Conservation (phyloP, 257 asterid genomes). For the Salvia rosmarinus region DNA sequence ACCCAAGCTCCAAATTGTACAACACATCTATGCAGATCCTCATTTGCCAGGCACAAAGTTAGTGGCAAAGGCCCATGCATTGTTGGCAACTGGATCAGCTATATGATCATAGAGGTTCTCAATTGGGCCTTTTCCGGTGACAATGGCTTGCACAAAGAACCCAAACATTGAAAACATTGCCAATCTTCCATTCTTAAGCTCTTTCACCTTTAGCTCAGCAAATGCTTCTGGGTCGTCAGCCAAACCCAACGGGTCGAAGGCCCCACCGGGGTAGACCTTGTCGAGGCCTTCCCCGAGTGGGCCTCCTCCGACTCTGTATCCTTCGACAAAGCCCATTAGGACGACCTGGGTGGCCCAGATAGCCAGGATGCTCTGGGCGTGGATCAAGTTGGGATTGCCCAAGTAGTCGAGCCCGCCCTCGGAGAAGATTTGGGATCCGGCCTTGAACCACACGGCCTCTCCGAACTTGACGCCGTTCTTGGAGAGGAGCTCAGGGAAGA, state of each 20-base stretch:
- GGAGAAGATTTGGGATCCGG: conserved; percentile 85
- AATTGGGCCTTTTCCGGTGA: conserved; percentile 84
- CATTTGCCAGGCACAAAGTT: conserved; percentile 85
- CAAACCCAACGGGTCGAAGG: conserved; percentile 78
- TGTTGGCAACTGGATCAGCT: conserved; percentile 83
- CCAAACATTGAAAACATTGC: conserved; percentile 77
- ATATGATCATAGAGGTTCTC: conserved; percentile 74
- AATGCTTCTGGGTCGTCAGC: conserved; percentile 60
- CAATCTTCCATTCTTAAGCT: conserved; percentile 71
- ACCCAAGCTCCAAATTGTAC: conserved; percentile 9
- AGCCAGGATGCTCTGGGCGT: conserved; percentile 88
- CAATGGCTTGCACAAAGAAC: conserved; percentile 87
- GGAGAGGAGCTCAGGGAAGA: conserved; percentile 78
- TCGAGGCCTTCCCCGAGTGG: conserved; percentile 92
- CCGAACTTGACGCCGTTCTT: conserved; percentile 81
- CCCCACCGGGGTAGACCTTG: conserved; percentile 83
- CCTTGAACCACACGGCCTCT: conserved; percentile 93
- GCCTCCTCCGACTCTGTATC: conserved; percentile 89
- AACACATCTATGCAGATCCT: not conserved
- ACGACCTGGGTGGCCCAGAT: conserved; percentile 87
- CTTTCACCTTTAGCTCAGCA: conserved; percentile 62
- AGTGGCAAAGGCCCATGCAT: conserved; percentile 91
- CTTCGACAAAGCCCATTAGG: conserved; percentile 80
- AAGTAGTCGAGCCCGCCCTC: conserved; percentile 89
- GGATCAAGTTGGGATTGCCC: conserved; percentile 88